Percentiles rank a stretch among this genome's conserved stretches.
phyloP scores from a whole-genome alignment of 495 filamentous ascomycete species.

The Entonaema liquescens region DNA sequence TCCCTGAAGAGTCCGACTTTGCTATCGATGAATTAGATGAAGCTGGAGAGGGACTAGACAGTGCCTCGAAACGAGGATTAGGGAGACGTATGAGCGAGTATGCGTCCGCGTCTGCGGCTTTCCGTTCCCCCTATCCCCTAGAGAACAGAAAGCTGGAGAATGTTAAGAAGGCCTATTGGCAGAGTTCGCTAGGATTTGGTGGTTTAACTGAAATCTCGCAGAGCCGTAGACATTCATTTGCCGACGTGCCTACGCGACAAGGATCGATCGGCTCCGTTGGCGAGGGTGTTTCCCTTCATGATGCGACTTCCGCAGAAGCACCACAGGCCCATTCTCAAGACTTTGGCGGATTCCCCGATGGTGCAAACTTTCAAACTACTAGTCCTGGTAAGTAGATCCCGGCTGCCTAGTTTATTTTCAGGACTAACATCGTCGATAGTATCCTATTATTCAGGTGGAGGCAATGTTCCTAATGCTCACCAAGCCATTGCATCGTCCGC shows the following conservation, averaged over 20 bases:
- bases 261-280: constrained; percentile 71
- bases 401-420: background rate
- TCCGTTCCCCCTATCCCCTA: constrained; percentile 63
- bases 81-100: constrained; percentile 70
- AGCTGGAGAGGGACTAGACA: constrained; percentile 64
- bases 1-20: constrained; percentile 75
- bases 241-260: constrained; percentile 77
- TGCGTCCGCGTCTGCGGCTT: constrained; percentile 62
- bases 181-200: constrained; percentile 83
- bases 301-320: constrained; percentile 52
- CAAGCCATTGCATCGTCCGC: constrained; percentile 51
- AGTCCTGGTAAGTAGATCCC: constrained; percentile 48
- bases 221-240: constrained; percentile 96
- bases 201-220: constrained; percentile 76
- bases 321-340: constrained; percentile 51
- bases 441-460: constrained; percentile 58
- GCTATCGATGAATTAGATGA: constrained; percentile 77
- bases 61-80: constrained; percentile 62
- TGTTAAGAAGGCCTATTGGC: constrained; percentile 86
- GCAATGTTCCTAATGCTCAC: constrained; percentile 43
- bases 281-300: constrained; percentile 60
- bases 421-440: constrained; percentile 50
- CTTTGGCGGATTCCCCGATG: constrained; percentile 47
- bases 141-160: constrained; percentile 81
- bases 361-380: constrained; percentile 41